Evolutionary conservation across 305 asterid species (phyloP).

Genomic region (Stenogyne calaminthoides): DNA sequence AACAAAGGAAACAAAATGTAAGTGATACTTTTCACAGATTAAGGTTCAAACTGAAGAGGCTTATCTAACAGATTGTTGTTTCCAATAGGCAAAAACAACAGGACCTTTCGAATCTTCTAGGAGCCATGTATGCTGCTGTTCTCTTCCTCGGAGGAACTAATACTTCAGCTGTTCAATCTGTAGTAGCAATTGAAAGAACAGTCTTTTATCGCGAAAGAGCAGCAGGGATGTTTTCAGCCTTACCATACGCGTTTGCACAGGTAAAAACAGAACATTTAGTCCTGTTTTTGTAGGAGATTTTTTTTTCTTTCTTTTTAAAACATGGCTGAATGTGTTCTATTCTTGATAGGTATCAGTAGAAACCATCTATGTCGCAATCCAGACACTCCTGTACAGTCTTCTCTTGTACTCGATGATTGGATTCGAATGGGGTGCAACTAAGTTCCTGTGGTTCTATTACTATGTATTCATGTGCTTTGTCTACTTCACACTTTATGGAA

Average conservation of each 20-base stretch:
- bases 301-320: background rate
- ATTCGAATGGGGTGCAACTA: conserved; percentile 37
- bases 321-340: background rate
- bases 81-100: conserved; percentile 35
- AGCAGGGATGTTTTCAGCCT: conserved; percentile 42
- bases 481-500: conserved; percentile 43
- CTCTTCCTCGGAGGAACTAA: conserved; percentile 46
- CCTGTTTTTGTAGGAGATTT: background rate
- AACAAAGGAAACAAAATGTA: conserved; percentile 40
- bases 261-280: conserved; percentile 11
- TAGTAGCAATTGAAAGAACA: conserved; percentile 46
- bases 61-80: background rate
- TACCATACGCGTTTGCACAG: conserved; percentile 49
- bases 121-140: conserved; percentile 49
- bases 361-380: conserved; percentile 37
- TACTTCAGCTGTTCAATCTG: conserved; percentile 43
- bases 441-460: conserved; percentile 47
- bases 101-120: conserved; percentile 40
- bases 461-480: conserved; percentile 42
- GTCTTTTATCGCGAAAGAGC: conserved; percentile 49
- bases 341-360: conserved; percentile 38
- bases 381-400: conserved; percentile 37
- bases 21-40: background rate
- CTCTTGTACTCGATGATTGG: conserved; percentile 46
- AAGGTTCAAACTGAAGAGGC: background rate